These are phyloP conservation scores for Fusarium torreyae DNA, from an alignment of 2,329 filamentous ascomycete genomes.

Conservation along the genomic window DNA sequence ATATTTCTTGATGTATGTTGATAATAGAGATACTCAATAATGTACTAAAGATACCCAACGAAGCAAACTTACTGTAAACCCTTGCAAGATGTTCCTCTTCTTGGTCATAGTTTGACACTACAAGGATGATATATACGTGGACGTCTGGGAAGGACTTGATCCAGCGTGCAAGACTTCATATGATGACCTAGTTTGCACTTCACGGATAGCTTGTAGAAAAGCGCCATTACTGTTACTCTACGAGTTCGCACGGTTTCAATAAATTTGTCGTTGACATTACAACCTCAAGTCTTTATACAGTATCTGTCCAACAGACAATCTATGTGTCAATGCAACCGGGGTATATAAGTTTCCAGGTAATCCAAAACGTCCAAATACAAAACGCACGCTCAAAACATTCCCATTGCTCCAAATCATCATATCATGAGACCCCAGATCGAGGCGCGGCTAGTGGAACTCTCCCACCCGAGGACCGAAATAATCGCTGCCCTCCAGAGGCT, in stretches of 20 bases:
- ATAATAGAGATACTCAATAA: constrained; percentile 11
- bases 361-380: constrained; percentile 44
- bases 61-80: neutral
- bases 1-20: constrained; percentile 11
- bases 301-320: constrained; percentile 41
- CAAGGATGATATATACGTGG: no score
- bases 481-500: constrained; percentile 54
- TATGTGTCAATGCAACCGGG: constrained; percentile 45
- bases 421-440: constrained; percentile 24
- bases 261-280: constrained; percentile 15
- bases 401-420: constrained; percentile 45
- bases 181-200: no score
- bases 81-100: neutral
- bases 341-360: constrained; percentile 47
- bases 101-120: no score
- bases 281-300: constrained; percentile 35
- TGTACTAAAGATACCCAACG: constrained; percentile 32
- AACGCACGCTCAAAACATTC: constrained; percentile 47
- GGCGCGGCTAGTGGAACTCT: constrained; percentile 50
- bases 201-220: no score
- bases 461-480: constrained; percentile 60
- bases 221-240: no score
- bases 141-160: no score
- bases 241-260: neutral
- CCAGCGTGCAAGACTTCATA: no score